Base-by-base conservation (phyloP, 768 basidiomycete species). In the Russula griseocarnosa region DNA sequence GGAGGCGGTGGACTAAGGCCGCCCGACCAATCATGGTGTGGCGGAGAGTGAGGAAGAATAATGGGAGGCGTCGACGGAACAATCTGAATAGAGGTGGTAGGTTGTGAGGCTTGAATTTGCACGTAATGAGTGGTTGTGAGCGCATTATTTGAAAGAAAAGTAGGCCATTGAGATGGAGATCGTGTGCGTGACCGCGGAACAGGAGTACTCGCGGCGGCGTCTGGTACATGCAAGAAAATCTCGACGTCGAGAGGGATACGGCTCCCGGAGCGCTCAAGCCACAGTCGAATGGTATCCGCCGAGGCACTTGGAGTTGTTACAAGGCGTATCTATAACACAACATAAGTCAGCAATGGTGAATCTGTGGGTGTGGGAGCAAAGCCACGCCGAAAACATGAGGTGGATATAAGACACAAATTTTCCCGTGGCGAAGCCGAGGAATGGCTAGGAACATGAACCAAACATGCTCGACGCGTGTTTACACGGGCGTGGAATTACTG, bases 211-310 rank as follows among this genome's bases (percentile, higher is more conserved):
- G 46, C 72, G 68, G 5, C 70, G 50, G 66, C 34, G 11, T 38
- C 47, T 58, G 68, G 70, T 11, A 86, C 81, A 40, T 84, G 85
- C 44, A 92, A 76, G 72, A 84, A 86, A 53, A 92, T 90, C 71
- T 91, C 88, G 63, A 92, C 88, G 71, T 91, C 90, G 10, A 92
- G 80, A 7, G 90, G 86, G 7, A 86, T 83, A 5, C 74, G 79
- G 57, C 79, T 76, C 20, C 90, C 90, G 14, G 90, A 87, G 30
- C 90, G 85, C 72, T 91, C 89, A 0, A 92, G 79, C 90, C 90
- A 92, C 13, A 92, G 79, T 9, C 90, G 86, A 55, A 92, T 82
- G 6, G 86, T 90, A 70, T 92, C 90, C 30, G 90, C 83, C 32
- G 88, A 88, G 10, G 86, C 78, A 46, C 82, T 78, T 64, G 85